These are phyloP conservation scores for Apiospora kogelbergensis DNA, from an alignment of 2,329 filamentous ascomycete genomes.

Conservation along the genomic window DNA sequence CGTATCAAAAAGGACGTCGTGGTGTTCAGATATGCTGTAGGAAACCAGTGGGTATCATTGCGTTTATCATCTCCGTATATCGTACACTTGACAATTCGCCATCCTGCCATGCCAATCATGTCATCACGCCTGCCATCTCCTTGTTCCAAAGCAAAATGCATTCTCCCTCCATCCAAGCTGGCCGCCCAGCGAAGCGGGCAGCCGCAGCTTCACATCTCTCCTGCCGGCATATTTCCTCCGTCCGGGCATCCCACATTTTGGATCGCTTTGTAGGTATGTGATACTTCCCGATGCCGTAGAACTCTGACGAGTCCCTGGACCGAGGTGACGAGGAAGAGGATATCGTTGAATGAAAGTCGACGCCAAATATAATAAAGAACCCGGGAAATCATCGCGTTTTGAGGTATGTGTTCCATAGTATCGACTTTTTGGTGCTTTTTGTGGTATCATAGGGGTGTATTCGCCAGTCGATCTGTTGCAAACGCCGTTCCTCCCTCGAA, in stretches of 20 bases:
- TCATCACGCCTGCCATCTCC: not conserved
- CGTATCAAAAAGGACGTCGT: not conserved
- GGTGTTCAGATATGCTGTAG: not conserved
- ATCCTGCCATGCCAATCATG: constrained; percentile 1
- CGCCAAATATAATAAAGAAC: not conserved
- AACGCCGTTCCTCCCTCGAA: constrained; percentile 29
- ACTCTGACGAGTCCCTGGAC: not conserved
- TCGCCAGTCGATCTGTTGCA: constrained; percentile 31
- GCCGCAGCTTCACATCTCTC: not conserved
- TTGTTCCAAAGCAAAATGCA: not conserved
- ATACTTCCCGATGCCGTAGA: not conserved
- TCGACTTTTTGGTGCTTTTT: constrained; percentile 28
- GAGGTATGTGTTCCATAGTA: constrained; percentile 5
- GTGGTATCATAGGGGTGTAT: constrained; percentile 31
- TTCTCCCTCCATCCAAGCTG: not conserved
- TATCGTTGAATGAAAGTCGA: not conserved
- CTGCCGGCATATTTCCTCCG: not conserved
- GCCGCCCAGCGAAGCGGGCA: not conserved
- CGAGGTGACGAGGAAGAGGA: not conserved
- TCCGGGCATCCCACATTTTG: not conserved
- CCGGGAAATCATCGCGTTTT: constrained; percentile 2
- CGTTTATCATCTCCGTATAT: constrained; percentile 20
- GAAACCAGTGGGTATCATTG: constrained; percentile 28
- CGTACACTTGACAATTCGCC: constrained; percentile 9
- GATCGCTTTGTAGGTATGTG: not conserved